phyloP scores from a whole-genome alignment of 352 stramenopile species.

The Phytophthora hybrid region DNA sequence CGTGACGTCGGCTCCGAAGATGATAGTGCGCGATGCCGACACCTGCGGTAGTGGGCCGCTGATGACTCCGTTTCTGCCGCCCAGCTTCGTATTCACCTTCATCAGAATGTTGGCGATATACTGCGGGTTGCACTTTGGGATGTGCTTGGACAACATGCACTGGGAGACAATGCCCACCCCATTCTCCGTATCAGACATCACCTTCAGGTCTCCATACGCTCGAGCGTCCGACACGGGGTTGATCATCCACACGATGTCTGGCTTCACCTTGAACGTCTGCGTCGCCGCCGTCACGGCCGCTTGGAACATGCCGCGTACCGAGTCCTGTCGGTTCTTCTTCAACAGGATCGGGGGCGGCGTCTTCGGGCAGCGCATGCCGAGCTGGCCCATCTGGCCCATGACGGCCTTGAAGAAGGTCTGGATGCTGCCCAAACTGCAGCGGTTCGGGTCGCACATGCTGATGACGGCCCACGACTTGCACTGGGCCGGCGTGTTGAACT shows the following conservation, averaged over 20 bases:
- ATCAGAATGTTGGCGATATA: slow-evolving; percentile 83
- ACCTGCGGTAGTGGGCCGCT: slow-evolving; percentile 54
- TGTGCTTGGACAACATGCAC: slow-evolving; percentile 80
- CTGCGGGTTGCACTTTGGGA: slow-evolving; percentile 61
- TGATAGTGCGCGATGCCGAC: slow-evolving; percentile 64
- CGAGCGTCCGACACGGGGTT: slow-evolving; percentile 52
- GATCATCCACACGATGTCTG: slow-evolving; percentile 73
- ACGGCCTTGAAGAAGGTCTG: slow-evolving; percentile 69
- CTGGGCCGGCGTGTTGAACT: slow-evolving; percentile 51
- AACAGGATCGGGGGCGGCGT: slow-evolving; percentile 53
- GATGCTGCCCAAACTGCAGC: slow-evolving; percentile 40
- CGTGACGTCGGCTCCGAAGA: slow-evolving; percentile 88
- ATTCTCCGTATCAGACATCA: slow-evolving; percentile 74
- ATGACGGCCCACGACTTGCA: slow-evolving; percentile 62
- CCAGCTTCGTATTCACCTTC: slow-evolving; percentile 85
- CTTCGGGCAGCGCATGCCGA: slow-evolving; percentile 59
- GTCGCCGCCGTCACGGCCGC: slow-evolving; percentile 47
- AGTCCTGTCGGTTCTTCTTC: slow-evolving; percentile 43
- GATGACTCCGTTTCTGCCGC: slow-evolving; percentile 70
- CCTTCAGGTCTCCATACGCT: slow-evolving; percentile 77
- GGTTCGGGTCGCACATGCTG: slow-evolving; percentile 58
- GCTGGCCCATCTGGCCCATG: slow-evolving; percentile 56
- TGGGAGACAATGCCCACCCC: slow-evolving; percentile 72
- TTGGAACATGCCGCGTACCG: slow-evolving; percentile 51
- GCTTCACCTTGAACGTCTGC: slow-evolving; percentile 33